Evolutionary conservation across 352 stramenopile species (phyloP).

Genomic region (Phytophthora chlamydospora): DNA sequence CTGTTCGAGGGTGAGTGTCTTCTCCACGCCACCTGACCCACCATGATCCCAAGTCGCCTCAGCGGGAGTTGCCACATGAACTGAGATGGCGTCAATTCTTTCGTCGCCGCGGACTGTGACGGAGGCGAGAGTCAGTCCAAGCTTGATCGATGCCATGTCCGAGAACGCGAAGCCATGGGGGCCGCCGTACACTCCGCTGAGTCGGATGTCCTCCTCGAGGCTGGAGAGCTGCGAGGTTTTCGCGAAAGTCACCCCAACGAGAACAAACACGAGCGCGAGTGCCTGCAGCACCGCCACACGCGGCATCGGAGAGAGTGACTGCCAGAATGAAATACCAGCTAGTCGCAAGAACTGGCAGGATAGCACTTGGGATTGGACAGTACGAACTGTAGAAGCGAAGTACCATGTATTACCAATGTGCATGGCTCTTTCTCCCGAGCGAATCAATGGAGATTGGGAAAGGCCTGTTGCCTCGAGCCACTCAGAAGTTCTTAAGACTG

Average conservation of each 20-base stretch:
- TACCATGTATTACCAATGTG: no score
- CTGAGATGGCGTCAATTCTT: slow-evolving; percentile 19
- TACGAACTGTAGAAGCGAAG: no score
- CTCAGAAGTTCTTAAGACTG: no score
- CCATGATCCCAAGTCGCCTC: slow-evolving; percentile 25
- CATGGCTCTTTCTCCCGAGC: no score
- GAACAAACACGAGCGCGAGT: slow-evolving; percentile 2
- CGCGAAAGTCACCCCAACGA: background rate
- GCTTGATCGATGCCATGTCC: slow-evolving; percentile 19
- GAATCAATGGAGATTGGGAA: no score
- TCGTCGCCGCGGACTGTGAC: slow-evolving; percentile 20
- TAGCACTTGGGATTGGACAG: no score
- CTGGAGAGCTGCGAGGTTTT: background rate
- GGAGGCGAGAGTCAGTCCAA: slow-evolving; percentile 27
- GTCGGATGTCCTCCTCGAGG: slow-evolving; percentile 19
- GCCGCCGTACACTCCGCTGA: slow-evolving; percentile 24
- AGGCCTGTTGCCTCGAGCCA: no score
- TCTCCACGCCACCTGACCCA: slow-evolving; percentile 14
- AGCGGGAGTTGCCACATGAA: slow-evolving; percentile 6
- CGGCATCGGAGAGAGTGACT: slow-evolving; percentile 6
- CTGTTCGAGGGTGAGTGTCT: slow-evolving; percentile 6
- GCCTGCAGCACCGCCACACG: slow-evolving; percentile 3
- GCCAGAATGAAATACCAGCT: background rate
- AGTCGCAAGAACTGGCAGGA: slow-evolving; percentile 1
- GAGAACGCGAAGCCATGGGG: slow-evolving; percentile 25